Conservation (phyloP, 345 rosid genomes). For the Bruguiera parviflora region DNA sequence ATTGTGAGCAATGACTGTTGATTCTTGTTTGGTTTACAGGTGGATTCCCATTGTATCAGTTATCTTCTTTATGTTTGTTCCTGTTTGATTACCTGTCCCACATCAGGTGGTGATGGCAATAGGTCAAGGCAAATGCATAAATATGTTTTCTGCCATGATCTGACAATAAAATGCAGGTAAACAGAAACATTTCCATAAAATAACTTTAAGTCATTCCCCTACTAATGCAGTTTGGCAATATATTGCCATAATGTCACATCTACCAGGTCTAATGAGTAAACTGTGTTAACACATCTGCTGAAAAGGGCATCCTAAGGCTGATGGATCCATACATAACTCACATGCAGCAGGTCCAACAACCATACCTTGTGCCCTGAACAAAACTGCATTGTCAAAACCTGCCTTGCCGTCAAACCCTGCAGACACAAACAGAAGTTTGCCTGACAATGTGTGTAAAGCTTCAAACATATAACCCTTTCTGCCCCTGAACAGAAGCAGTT, state of each 20-base stretch:
- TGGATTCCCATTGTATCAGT: too few species aligned
- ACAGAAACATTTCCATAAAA: too few species aligned
- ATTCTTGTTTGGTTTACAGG: too few species aligned
- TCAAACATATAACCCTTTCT: neutral
- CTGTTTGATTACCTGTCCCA: too few species aligned
- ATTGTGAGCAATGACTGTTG: too few species aligned
- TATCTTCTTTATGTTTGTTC: too few species aligned
- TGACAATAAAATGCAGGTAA: too few species aligned
- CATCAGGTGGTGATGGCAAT: too few species aligned
- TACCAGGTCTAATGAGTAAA: neutral
- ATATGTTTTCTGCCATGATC: too few species aligned
- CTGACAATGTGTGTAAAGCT: conserved; percentile 4
- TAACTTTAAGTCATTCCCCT: too few species aligned
- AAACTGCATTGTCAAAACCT: conserved; percentile 83
- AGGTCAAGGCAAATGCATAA: too few species aligned
- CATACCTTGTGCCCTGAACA: conserved; percentile 72
- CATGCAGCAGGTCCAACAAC: conserved; percentile 11
- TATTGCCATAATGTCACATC: neutral
- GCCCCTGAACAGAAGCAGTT: neutral
- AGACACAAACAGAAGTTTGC: conserved; percentile 9
- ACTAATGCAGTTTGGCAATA: neutral
- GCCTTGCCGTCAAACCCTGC: conserved; percentile 71
- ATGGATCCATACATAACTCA: neutral
- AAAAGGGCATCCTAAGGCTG: neutral
- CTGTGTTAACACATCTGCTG: neutral